Evolutionary conservation across 2,329 filamentous ascomycete species (phyloP).

Genomic region (Neocatenulostroma microsporum): DNA sequence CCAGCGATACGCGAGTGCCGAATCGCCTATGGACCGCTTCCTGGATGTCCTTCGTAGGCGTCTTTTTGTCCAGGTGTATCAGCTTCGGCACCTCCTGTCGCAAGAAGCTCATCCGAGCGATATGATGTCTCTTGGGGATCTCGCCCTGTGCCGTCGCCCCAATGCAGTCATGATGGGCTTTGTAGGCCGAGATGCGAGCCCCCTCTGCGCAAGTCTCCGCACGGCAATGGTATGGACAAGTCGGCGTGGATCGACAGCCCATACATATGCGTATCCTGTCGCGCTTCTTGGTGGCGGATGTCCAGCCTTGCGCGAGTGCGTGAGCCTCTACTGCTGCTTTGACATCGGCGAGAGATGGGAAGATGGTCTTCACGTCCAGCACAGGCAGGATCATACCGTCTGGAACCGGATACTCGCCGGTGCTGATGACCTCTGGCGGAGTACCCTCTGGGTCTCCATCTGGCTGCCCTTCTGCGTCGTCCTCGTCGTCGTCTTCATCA

Average conservation of each 20-base stretch:
- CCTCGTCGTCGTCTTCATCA: neutral
- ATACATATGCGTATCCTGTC: conserved; percentile 6
- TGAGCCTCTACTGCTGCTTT: conserved; percentile 5
- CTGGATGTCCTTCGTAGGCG: conserved; percentile 6
- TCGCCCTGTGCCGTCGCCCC: neutral
- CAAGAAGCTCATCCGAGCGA: conserved; percentile 2
- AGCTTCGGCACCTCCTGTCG: conserved; percentile 6
- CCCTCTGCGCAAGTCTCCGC: conserved; percentile 5
- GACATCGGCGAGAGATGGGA: conserved; percentile 1
- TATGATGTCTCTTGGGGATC: conserved; percentile 5
- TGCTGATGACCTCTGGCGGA: neutral
- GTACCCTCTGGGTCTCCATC: neutral
- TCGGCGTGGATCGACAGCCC: conserved; percentile 5
- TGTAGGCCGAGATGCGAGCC: conserved; percentile 7
- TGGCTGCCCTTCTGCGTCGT: neutral
- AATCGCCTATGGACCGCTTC: conserved; percentile 3
- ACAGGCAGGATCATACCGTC: conserved; percentile 1
- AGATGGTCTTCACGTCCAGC: conserved; percentile 4
- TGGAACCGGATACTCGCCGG: conserved; percentile 5
- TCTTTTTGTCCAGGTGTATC: conserved; percentile 2
- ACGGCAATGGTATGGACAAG: conserved; percentile 6
- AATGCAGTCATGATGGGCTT: conserved; percentile 3
- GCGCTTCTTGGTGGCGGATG: conserved; percentile 6
- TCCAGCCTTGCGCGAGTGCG: conserved; percentile 7
- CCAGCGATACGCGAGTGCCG: conserved; percentile 3